Percentiles rank a stretch among this genome's conserved stretches.
Conservation (phyloP, 106 monocot genomes). For the Apostasia ramifera region DNA sequence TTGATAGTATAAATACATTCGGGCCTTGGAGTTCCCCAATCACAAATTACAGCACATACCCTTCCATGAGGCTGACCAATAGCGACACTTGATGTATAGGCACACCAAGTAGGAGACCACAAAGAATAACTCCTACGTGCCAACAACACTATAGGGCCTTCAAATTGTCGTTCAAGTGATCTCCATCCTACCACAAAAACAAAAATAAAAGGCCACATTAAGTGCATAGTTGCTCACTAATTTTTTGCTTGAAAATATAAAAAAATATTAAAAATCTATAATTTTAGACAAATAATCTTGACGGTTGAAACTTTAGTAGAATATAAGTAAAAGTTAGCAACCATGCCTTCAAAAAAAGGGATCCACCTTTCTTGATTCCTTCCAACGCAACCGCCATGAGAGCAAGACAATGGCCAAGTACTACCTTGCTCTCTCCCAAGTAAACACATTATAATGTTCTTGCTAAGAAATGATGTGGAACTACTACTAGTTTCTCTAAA, state of each 20-base stretch:
- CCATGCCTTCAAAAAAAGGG: conserved; percentile 52
- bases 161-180: conserved; percentile 63
- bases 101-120: conserved; percentile 79
- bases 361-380: conserved; percentile 50
- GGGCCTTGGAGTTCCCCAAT: no score
- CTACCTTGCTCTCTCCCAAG: conserved; percentile 55
- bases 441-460: conserved; percentile 48
- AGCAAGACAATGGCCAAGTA: conserved; percentile 32
- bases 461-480: conserved; percentile 2
- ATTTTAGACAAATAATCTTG: not conserved
- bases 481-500: not conserved
- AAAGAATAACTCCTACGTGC: conserved; percentile 46
- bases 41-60: conserved; percentile 14
- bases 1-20: no score
- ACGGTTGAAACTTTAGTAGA: not conserved
- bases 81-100: conserved; percentile 65
- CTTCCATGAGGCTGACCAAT: conserved; percentile 49
- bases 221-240: conserved; percentile 1
- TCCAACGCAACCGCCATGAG: conserved; percentile 29
- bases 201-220: not conserved
- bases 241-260: no score
- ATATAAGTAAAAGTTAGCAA: not conserved
- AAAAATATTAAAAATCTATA: no score
- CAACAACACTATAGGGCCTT: conserved; percentile 48
- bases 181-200: conserved; percentile 57